phyloP scores from a whole-genome alignment of 306 rosid genomes.

The Pueraria montana region DNA sequence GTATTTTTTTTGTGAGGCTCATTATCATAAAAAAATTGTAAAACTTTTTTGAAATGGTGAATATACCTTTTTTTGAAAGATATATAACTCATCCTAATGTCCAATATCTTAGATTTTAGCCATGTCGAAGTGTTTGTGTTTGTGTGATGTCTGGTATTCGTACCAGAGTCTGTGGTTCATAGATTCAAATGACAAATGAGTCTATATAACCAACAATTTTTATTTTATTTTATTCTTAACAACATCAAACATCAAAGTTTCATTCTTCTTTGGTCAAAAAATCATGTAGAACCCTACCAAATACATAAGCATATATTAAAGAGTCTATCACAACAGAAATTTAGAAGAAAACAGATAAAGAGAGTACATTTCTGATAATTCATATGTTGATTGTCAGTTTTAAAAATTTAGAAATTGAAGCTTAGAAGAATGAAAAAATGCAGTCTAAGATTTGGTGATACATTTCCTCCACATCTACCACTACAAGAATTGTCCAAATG shows the following conservation, averaged over 20 bases:
- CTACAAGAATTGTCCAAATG: conserved; percentile 3
- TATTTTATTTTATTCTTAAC: not conserved
- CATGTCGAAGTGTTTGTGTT: not conserved
- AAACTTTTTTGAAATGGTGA: not conserved
- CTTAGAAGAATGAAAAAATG: not conserved
- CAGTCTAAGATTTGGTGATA: not conserved
- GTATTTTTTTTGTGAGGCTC: not conserved
- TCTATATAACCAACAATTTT: not conserved
- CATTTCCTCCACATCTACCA: conserved; percentile 10
- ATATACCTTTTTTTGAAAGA: not conserved
- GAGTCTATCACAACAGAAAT: not conserved
- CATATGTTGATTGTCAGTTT: not conserved
- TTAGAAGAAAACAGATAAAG: conserved; percentile 6
- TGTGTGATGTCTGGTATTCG: not conserved
- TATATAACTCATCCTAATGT: not conserved
- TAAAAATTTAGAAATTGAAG: conserved; percentile 5
- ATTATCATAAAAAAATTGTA: not conserved
- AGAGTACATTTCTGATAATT: conserved; percentile 4
- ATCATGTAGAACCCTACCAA: not conserved
- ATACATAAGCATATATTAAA: conserved; percentile 12
- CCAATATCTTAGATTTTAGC: not conserved
- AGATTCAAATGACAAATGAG: conserved; percentile 10
- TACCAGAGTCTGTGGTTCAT: not conserved
- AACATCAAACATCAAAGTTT: not conserved
- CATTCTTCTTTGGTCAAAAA: not conserved